Conservation (phyloP, 2,329 filamentous ascomycete species). For the Emergomyces africanus region DNA sequence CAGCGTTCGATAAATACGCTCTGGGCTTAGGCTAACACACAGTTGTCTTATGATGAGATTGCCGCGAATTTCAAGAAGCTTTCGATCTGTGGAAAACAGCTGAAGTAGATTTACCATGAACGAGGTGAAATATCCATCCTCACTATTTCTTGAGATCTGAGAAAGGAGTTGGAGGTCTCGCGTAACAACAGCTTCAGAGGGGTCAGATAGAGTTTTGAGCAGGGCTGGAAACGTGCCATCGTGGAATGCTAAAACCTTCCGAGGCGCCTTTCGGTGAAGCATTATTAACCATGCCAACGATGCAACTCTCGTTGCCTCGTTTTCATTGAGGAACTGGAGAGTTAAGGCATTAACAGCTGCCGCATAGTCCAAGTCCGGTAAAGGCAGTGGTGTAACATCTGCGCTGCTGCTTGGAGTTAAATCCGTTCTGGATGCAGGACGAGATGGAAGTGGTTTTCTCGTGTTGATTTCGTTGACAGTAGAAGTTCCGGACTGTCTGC, state of each 20-base stretch:
- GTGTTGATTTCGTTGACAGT: constrained; percentile 19
- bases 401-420: constrained; percentile 33
- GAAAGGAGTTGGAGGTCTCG: constrained; percentile 87
- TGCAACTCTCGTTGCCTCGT: constrained; percentile 88
- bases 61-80: constrained; percentile 78
- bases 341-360: constrained; percentile 89
- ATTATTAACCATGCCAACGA: constrained; percentile 95
- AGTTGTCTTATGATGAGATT: constrained; percentile 95
- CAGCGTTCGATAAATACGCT: constrained; percentile 88
- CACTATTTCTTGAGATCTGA: constrained; percentile 91
- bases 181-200: constrained; percentile 88
- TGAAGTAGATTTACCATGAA: constrained; percentile 97
- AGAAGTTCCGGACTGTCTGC: constrained; percentile 8
- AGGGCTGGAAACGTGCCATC: constrained; percentile 94
- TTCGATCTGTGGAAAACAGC: constrained; percentile 86
- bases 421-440: constrained; percentile 20
- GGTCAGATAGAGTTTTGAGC: constrained; percentile 90
- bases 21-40: constrained; percentile 82
- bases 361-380: constrained; percentile 77
- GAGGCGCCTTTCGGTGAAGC: constrained; percentile 88
- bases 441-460: constrained; percentile 19
- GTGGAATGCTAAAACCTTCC: constrained; percentile 88
- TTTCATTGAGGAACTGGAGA: constrained; percentile 86
- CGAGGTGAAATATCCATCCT: constrained; percentile 93
- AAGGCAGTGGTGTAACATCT: constrained; percentile 34